Percentiles rank a stretch among this genome's conserved stretches.
phyloP scores from a whole-genome alignment of 768 basidiomycete genomes.

The Mycena filopes region DNA sequence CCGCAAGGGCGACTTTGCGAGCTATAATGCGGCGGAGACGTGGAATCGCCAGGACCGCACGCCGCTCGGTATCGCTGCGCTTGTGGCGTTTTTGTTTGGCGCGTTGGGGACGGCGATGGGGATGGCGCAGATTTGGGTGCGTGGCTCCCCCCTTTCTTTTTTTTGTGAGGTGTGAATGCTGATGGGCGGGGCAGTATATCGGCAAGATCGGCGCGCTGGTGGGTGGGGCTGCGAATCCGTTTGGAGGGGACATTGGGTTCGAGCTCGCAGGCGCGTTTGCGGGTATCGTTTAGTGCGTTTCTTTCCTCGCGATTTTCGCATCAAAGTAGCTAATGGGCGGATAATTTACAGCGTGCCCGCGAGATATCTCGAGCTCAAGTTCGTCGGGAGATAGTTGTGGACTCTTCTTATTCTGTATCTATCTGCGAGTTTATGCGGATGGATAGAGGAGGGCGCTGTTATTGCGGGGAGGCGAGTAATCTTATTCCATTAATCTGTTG shows the following conservation, averaged over 20 bases:
- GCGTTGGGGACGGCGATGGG: constrained; percentile 51
- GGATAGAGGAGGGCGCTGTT: no score
- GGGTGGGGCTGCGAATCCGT: constrained; percentile 32
- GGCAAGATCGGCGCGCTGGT: constrained; percentile 41
- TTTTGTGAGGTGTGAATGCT: no score
- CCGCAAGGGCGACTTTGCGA: constrained; percentile 46
- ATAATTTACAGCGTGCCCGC: constrained; percentile 11
- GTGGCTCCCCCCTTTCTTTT: not conserved
- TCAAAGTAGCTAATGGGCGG: no score
- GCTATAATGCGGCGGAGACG: constrained; percentile 45
- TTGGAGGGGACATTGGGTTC: constrained; percentile 51
- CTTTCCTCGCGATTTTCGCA: not conserved
- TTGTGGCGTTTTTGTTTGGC: constrained; percentile 45
- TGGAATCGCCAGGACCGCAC: constrained; percentile 43
- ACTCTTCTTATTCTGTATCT: not conserved
- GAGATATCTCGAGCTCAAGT: constrained; percentile 24
- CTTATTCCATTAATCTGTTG: no score
- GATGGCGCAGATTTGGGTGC: constrained; percentile 44
- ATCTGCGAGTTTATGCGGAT: no score
- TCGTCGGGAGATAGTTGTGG: constrained; percentile 14
- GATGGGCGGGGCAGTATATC: constrained; percentile 31
- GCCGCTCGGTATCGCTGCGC: constrained; percentile 52
- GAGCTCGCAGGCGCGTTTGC: constrained; percentile 47
- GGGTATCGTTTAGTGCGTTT: constrained; percentile 35
- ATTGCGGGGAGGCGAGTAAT: no score